Evolutionary conservation across 805 yeast species (phyloP), one percentile per base, ranked within the genome.

Genomic region (Monosporozyma aerobia): DNA sequence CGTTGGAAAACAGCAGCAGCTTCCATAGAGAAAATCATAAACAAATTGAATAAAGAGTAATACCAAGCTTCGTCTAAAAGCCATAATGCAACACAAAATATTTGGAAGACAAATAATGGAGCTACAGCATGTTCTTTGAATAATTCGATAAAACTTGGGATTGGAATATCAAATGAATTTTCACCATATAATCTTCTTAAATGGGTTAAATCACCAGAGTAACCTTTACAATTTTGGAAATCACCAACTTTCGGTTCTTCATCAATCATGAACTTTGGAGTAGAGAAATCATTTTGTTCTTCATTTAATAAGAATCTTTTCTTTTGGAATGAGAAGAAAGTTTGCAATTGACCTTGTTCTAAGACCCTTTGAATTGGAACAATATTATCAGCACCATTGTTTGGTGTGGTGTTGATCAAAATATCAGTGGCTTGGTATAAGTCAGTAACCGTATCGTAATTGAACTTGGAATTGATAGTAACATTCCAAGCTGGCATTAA

Each of bases 91-190:
- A 92, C 95, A 66, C 97, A 90, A 69, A 94, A 94, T 53, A 94
- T 77, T 74, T 94, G 99, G 75, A 94, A 94, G 27, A 94, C 96
- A 62, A 94, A 94, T 69, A 94, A 88, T 11, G 99, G 99, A 13
- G 99, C 98, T 41, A 94, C 90, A 10, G 98, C 98, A 68, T 94
- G 99, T 71, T 94, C 98, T 65, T 88, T 85, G 75, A 94, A 94
- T 62, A 94, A 76, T 69, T 92, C 98, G 53, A 78, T 57, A 62
- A 94, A 92, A 0, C 96, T 80, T 49, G 99, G 99, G 52, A 94
- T 79, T 32, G 99, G 99, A 59, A 94, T 92, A 65, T 94, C 99
- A 65, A 94, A 94, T 59, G 78, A 78, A 73, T 94, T 94, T 58
- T 76, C 76, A 51, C 99, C 99, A 66, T 84, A 94, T 54, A 79